Percentiles rank a stretch among this genome's conserved stretches.
These are phyloP conservation scores for Corniculantispora saksenae DNA, from an alignment of 2,329 filamentous ascomycete species.

Conservation along the genomic window DNA sequence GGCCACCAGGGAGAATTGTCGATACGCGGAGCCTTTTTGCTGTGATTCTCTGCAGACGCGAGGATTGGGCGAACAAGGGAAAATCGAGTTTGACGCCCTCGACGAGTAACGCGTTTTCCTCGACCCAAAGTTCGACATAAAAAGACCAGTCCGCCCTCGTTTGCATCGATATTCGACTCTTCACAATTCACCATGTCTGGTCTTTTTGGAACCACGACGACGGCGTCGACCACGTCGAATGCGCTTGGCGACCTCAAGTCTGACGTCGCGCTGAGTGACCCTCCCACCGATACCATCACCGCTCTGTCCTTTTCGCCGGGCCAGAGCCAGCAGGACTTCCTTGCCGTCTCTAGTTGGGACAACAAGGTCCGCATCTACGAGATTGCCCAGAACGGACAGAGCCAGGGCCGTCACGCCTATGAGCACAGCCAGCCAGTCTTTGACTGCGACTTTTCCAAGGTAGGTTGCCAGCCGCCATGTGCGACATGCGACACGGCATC, in stretches of 20 bases:
- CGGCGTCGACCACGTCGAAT: slow-evolving; percentile 57
- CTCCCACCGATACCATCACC: slow-evolving; percentile 87
- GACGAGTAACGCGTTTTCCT: slow-evolving; percentile 15
- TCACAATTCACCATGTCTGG: slow-evolving; percentile 57
- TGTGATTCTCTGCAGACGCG: not conserved
- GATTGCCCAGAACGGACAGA: slow-evolving; percentile 74
- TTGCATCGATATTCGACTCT: not conserved
- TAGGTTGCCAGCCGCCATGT: slow-evolving; percentile 45
- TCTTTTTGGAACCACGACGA: slow-evolving; percentile 57
- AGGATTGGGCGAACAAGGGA: not conserved
- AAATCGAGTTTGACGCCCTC: not conserved
- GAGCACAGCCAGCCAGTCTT: slow-evolving; percentile 85
- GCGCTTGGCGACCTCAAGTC: slow-evolving; percentile 89
- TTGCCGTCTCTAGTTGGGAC: slow-evolving; percentile 94
- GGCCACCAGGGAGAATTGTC: not conserved
- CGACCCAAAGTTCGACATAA: not conserved
- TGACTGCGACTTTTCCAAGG: slow-evolving; percentile 84
- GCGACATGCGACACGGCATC: not conserved
- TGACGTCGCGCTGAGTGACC: slow-evolving; percentile 76
- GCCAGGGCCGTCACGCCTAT: slow-evolving; percentile 81
- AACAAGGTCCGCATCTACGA: slow-evolving; percentile 98
- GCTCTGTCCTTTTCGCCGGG: slow-evolving; percentile 79
- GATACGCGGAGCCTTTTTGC: not conserved
- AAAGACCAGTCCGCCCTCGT: not conserved
- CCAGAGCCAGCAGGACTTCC: slow-evolving; percentile 63